These are phyloP conservation scores for Xenoacremonium recifei DNA, from an alignment of 2,329 filamentous ascomycete species.

Conservation along the genomic window DNA sequence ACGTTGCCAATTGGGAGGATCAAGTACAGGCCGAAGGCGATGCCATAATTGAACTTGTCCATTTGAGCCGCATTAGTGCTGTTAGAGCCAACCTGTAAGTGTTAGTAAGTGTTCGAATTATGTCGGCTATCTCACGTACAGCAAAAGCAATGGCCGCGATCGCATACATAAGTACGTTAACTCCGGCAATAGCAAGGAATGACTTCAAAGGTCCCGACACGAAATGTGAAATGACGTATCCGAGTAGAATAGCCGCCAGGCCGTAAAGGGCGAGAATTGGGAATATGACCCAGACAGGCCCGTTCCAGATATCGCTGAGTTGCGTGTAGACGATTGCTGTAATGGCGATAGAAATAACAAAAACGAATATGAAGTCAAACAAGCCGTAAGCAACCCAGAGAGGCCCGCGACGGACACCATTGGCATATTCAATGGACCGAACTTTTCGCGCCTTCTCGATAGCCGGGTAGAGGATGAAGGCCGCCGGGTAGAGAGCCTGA, in stretches of 20 bases:
- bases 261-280: conserved; percentile 75
- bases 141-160: conserved; percentile 66
- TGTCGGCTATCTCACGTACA: conserved; percentile 10
- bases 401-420: conserved; percentile 73
- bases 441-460: conserved; percentile 73
- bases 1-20: conserved; percentile 43
- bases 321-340: conserved; percentile 63
- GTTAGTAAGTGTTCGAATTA: conserved; percentile 4
- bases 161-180: conserved; percentile 62
- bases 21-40: conserved; percentile 18
- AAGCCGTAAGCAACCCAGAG: conserved; percentile 76
- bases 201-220: conserved; percentile 69
- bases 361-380: conserved; percentile 74
- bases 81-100: conserved; percentile 11
- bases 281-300: conserved; percentile 72
- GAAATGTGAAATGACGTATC: conserved; percentile 64
- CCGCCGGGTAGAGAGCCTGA: conserved; percentile 64
- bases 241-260: conserved; percentile 65
- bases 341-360: conserved; percentile 59
- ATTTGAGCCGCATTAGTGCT: conserved; percentile 10
- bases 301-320: conserved; percentile 57
- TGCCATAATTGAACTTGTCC: conserved; percentile 9
- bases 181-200: conserved; percentile 64
- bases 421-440: conserved; percentile 79
- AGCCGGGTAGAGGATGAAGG: conserved; percentile 77